Evolutionary conservation across 2,329 filamentous ascomycete species (phyloP), one percentile per base, ranked within the genome.

Genomic region (Teratosphaeriaceae sp.): DNA sequence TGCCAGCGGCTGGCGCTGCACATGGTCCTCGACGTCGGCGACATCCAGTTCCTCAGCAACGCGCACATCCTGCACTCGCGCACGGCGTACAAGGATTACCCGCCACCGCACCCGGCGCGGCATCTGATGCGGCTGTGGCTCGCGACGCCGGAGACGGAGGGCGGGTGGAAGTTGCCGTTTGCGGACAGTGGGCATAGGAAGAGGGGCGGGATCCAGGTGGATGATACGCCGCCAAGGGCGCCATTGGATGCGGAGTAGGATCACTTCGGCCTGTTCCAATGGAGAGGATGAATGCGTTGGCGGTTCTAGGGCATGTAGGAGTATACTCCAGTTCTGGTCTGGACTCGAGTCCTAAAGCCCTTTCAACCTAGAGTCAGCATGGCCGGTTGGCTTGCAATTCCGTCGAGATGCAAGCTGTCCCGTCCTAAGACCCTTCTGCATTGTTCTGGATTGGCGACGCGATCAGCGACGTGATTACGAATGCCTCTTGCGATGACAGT

Each of bases 61-160:
- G 76, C 76, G 38, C 87, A 94, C 59, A 74, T 92, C 2, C 65
- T 94, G 37, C 88, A 94, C 61, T 84, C 87, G 0, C 70, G 88
- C 37, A 94, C 88, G 0, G 85, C 76, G 21, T 94, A 94, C 66
- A 85, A 72, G 50, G 85, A 87, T 55, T 73, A 77, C 63, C 75
- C 76, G 13, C 79, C 83, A 22, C 82, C 83, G 31, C 72, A 73
- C 18, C 85, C 85, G 1, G 69, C 85, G 26, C 74, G 88, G 35
- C 88, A 94, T 59, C 67, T 94, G 20, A 84, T 94, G 73, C 74
- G 88, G 35, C 67, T 94, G 52, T 95, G 88, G 88, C 68, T 95
- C 43, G 81, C 85, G 9, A 88, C 85, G 2, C 87, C 88, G 0
- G 84, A 90, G 66, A 72, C 66, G 18, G 88, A 94, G 64, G 88